Conservation (phyloP, 164 flowering plant species). For the Tinospora cordifolia region DNA sequence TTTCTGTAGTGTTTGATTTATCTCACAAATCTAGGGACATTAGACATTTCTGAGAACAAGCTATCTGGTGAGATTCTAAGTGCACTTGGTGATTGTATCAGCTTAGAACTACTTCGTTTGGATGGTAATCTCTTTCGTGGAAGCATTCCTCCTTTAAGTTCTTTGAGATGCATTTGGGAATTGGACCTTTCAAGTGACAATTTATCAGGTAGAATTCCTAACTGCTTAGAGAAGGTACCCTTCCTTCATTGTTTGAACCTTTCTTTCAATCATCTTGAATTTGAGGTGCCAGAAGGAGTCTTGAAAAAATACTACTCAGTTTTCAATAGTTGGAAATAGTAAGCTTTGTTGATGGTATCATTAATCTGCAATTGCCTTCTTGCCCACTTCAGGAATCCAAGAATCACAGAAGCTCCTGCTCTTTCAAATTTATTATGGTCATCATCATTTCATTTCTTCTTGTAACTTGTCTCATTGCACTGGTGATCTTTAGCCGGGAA, state of each 20-base stretch:
- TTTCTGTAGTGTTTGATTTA: background rate
- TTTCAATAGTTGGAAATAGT: background rate
- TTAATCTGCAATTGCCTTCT: background rate
- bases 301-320: background rate
- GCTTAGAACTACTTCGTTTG: background rate
- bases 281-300: slow-evolving; percentile 6
- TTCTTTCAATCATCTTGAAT: background rate
- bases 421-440: background rate
- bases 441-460: background rate
- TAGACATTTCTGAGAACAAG: background rate
- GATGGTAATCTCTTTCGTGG: slow-evolving; percentile 4
- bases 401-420: background rate
- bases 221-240: background rate
- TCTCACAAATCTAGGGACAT: no score
- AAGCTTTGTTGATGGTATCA: slow-evolving; percentile 8
- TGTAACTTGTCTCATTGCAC: background rate
- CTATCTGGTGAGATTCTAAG: slow-evolving; percentile 3
- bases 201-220: background rate
- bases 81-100: background rate
- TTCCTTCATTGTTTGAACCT: background rate
- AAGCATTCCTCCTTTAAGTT: background rate
- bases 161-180: background rate
- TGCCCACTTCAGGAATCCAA: background rate
- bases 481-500: background rate
- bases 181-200: slow-evolving; percentile 6